These are phyloP conservation scores for Hanseniaspora nectarophila DNA, from an alignment of 805 yeast genomes.

Conservation along the genomic window DNA sequence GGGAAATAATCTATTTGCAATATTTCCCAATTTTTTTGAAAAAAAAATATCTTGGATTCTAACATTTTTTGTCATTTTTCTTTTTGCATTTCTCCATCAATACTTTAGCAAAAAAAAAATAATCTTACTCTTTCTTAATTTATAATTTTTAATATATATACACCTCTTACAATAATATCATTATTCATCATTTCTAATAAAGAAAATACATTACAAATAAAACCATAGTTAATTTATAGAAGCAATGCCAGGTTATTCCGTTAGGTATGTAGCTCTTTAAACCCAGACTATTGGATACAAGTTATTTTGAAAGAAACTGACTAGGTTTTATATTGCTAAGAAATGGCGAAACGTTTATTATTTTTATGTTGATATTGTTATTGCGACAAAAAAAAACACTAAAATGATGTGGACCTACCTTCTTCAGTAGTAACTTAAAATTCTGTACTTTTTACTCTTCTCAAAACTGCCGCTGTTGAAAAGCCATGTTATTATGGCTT, in stretches of 20 bases:
- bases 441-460: not conserved
- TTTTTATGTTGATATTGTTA: not conserved
- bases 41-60: not conserved
- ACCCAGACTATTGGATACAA: not conserved
- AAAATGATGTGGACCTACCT: no score
- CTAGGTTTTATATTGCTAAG: slow-evolving; percentile 6
- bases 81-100: no score
- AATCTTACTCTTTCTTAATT: no score
- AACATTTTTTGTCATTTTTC: not conserved
- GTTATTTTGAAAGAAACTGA: not conserved
- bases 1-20: no score
- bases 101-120: no score
- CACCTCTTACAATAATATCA: not conserved
- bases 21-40: not conserved
- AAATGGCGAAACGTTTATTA: slow-evolving; percentile 14
- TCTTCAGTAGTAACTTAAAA: not conserved
- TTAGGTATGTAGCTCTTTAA: slow-evolving; percentile 57
- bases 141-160: not conserved
- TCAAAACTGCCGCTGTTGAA: not conserved
- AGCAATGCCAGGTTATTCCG: slow-evolving; percentile 95
- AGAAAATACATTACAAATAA: not conserved
- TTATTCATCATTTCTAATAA: not conserved
- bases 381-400: no score
- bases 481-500: not conserved
- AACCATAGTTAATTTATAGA: slow-evolving; percentile 19